Conservation (phyloP, 345 rosid genomes). For the Bruguiera gymnorhiza region DNA sequence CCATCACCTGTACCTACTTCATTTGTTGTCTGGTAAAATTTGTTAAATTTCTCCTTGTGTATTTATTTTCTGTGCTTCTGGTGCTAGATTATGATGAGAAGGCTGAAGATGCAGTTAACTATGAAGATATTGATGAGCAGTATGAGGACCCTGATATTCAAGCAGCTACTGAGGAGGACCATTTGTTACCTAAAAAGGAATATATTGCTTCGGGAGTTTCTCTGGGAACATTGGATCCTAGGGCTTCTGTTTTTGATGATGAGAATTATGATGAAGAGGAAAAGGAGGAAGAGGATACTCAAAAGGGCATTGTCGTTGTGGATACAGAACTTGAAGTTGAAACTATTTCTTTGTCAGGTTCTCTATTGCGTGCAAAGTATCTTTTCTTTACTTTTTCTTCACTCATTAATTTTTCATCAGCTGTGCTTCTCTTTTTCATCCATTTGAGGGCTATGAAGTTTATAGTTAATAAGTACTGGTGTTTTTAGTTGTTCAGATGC, state of each 20-base stretch:
- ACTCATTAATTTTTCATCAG: not conserved
- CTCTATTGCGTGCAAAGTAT: not conserved
- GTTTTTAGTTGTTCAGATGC: not conserved
- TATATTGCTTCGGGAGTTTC: constrained; percentile 57
- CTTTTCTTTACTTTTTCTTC: not conserved
- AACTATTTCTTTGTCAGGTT: constrained; percentile 44
- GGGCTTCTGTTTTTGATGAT: constrained; percentile 66
- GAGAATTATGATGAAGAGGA: constrained; percentile 95
- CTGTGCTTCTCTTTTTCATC: not conserved
- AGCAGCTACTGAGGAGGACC: constrained; percentile 74
- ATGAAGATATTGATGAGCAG: constrained; percentile 92
- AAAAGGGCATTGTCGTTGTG: constrained; percentile 39
- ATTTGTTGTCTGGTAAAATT: not conserved
- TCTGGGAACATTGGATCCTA: constrained; percentile 38
- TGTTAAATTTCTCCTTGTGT: constrained; percentile 24
- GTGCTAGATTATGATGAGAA: constrained; percentile 79
- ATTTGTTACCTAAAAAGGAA: constrained; percentile 65
- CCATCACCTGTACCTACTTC: not conserved
- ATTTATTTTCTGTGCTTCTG: constrained; percentile 27
- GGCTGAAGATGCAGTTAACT: constrained; percentile 93
- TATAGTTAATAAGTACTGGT: too few species aligned
- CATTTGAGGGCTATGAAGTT: not conserved
- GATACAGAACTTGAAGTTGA: constrained; percentile 44
- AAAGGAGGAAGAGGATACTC: constrained; percentile 38
- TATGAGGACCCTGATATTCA: constrained; percentile 91